Percentiles rank a stretch among this genome's conserved stretches.
phyloP scores from a whole-genome alignment of 1,284 basidiomycete species.

The Pyrrhoderma noxium region DNA sequence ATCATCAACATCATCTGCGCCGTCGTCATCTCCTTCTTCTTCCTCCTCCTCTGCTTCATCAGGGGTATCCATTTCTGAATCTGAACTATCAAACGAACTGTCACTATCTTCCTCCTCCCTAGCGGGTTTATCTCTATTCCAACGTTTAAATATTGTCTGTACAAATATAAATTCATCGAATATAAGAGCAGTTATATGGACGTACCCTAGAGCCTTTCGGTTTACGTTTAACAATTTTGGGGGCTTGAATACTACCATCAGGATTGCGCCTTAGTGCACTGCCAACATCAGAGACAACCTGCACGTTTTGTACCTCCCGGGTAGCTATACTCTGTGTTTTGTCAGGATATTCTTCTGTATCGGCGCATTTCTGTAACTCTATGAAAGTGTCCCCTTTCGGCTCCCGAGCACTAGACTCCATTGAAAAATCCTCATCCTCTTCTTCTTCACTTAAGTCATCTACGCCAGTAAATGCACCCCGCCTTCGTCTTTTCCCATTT shows the following conservation, averaged over 20 bases:
- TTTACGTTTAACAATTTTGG: constrained; percentile 38
- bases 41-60: constrained; percentile 30
- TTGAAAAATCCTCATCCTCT: constrained; percentile 14
- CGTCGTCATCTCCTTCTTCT: constrained; percentile 20
- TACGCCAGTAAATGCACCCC: constrained; percentile 26
- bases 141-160: constrained; percentile 33
- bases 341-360: constrained; percentile 6
- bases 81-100: constrained; percentile 69
- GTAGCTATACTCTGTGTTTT: background rate
- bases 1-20: background rate
- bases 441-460: constrained; percentile 15
- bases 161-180: background rate
- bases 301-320: background rate
- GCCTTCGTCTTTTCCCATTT: constrained; percentile 40
- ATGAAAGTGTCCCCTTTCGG: too few species aligned
- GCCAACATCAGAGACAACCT: constrained; percentile 28
- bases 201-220: constrained; percentile 38
- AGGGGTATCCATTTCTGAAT: constrained; percentile 52
- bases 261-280: constrained; percentile 51
- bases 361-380: too few species aligned
- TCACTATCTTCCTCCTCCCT: constrained; percentile 27
- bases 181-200: constrained; percentile 7
- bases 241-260: constrained; percentile 46
- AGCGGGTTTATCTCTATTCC: constrained; percentile 32
- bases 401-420: too few species aligned